Evolutionary conservation across 331 rosid genomes (phyloP), one percentile per base, ranked within the genome.

Genomic region (Acacia pycnantha): DNA sequence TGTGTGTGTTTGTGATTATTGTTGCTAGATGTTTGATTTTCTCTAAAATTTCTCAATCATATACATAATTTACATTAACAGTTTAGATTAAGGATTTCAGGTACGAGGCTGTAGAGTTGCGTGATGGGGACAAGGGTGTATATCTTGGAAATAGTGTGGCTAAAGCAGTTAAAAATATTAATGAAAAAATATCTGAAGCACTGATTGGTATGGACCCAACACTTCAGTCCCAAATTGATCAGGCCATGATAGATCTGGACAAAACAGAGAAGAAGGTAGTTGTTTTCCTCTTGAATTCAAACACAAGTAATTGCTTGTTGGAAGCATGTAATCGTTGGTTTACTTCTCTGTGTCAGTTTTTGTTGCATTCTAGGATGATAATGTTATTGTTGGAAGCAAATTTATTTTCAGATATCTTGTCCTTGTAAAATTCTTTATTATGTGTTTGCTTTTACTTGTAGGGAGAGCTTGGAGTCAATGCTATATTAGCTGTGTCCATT

Each of bases 171-270:
- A 93, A 87, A 77, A 95, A 89, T 73, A 90, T 95, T 48, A 95
- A 93, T 74, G 99, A 93, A 68, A 93, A 93, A 70, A 93, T 95
- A 80, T 93, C 97, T 0, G 97, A 90, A 86, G 98, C 98, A 12
- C 86, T 95, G 83, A 70, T 92, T 71, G 99, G 98, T 79, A 93
- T 94, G 98, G 97, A 93, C 85, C 99, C 99, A 40, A 92, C 88
- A 2, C 94, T 92, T 74, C 99, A 95, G 78, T 84, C 90, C 11
- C 98, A 95, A 89, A 91, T 95, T 91, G 99, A 95, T 85, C 92
- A 90, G 81, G 98, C 97, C 58, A 92, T 95, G 98, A 92, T 84
- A 33, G 98, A 90, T 89, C 87, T 95, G 69, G 98, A 95, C 84
- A 95, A 84, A 87, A 93, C 99, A 19, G 99, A 92, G 85, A 95